These are phyloP conservation scores for Secale cereale DNA, from an alignment of 176 grass and related monocot genomes.

Conservation along the genomic window DNA sequence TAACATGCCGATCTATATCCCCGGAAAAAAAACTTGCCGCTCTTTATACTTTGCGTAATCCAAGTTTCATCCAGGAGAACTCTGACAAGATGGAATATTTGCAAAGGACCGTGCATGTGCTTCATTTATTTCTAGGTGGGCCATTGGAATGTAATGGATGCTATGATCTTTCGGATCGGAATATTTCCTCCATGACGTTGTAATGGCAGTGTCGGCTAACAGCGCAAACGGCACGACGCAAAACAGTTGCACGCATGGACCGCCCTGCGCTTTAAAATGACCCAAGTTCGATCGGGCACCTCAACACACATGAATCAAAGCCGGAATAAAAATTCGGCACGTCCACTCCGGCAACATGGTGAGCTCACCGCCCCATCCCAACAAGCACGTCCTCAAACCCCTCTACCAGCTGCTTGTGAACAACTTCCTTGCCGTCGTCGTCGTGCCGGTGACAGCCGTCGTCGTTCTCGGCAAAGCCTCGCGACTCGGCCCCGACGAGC, in stretches of 20 bases:
- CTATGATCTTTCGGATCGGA: not conserved
- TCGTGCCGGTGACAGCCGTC: not conserved
- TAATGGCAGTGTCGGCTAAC: not conserved
- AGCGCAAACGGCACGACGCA: not conserved
- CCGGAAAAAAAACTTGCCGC: too few relatives aligned
- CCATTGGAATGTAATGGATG: not conserved
- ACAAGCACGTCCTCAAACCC: not conserved
- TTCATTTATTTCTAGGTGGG: not conserved
- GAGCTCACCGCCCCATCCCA: not conserved
- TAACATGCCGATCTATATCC: too few relatives aligned
- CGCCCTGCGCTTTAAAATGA: not conserved
- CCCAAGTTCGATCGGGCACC: not conserved
- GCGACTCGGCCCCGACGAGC: not conserved
- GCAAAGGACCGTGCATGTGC: not conserved
- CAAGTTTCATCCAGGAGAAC: not conserved
- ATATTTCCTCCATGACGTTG: constrained; percentile 6
- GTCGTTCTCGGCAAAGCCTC: not conserved
- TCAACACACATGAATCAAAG: not conserved
- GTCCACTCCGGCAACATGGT: not conserved
- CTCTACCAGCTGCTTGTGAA: not conserved
- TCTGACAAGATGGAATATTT: not conserved
- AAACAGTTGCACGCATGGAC: not conserved
- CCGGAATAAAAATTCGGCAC: not conserved
- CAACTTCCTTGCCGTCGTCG: not conserved
- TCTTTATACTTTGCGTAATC: not conserved